phyloP scores from a whole-genome alignment of 192 early-diverging fungal species.

The Phycomyces blakesleeanus region DNA sequence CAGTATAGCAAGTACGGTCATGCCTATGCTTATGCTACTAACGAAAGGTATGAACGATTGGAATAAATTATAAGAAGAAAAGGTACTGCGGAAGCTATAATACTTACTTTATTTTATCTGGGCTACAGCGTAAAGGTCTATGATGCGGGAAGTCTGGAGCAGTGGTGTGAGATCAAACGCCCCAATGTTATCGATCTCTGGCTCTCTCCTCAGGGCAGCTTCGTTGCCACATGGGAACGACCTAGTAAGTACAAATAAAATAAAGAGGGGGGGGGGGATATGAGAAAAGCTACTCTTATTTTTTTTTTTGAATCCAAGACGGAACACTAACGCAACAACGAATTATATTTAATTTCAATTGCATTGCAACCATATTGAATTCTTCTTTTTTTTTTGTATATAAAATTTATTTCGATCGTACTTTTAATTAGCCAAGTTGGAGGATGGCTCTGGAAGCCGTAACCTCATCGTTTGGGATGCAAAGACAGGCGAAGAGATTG shows the following conservation, averaged over 20 bases:
- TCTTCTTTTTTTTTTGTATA: too few relatives aligned
- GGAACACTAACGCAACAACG: not conserved
- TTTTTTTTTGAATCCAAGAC: not conserved
- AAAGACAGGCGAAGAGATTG: conserved; percentile 61
- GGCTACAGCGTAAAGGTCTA: conserved; percentile 64
- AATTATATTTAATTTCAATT: not conserved
- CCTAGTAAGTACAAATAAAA: conserved; percentile 58
- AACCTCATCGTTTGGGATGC: conserved; percentile 85
- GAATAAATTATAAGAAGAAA: too few relatives aligned
- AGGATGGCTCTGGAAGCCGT: conserved; percentile 61
- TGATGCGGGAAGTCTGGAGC: conserved; percentile 59
- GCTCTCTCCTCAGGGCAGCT: conserved; percentile 90
- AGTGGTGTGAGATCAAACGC: conserved; percentile 59
- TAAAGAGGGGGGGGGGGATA: too few relatives aligned
- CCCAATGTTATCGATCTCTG: conserved; percentile 76
- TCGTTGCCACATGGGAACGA: conserved; percentile 86
- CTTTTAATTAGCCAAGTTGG: conserved; percentile 54
- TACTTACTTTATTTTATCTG: too few relatives aligned
- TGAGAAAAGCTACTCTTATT: too few relatives aligned
- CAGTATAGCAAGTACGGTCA: conserved; percentile 74
- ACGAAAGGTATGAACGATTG: conserved; percentile 46
- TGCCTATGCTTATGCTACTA: conserved; percentile 62
- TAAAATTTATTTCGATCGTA: not conserved
- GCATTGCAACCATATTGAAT: too few relatives aligned
- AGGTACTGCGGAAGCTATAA: too few relatives aligned